phyloP scores from a whole-genome alignment of 805 yeast genomes.

The Candida rishiriensis region DNA sequence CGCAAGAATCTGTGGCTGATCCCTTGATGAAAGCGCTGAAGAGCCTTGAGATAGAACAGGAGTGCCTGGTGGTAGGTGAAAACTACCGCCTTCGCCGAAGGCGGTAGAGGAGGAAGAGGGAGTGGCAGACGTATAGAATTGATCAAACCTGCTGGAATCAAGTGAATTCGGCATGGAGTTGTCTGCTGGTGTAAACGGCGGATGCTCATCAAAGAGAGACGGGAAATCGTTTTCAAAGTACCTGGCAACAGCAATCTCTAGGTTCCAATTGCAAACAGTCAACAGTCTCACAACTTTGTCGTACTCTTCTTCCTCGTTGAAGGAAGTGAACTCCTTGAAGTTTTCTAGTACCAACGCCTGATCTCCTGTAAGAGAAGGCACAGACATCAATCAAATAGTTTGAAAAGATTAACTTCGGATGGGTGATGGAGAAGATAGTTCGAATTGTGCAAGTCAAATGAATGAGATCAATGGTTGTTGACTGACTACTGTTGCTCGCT shows the following conservation, averaged over 20 bases:
- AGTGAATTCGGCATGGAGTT: neutral
- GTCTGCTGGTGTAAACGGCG: neutral
- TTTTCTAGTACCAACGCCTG: conserved; percentile 42
- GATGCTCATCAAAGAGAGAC: conserved; percentile 20
- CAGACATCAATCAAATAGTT: no score
- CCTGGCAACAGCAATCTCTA: conserved; percentile 56
- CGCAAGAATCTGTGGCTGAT: conserved; percentile 14
- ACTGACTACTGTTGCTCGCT: no score
- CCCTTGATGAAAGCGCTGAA: neutral
- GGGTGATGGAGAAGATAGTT: no score
- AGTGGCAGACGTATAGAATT: conserved; percentile 1
- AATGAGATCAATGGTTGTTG: no score
- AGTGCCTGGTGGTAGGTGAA: neutral
- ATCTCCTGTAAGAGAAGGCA: conserved; percentile 20
- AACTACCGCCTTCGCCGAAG: neutral
- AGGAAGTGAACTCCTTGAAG: conserved; percentile 48
- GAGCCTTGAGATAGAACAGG: no score
- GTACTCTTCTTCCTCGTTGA: conserved; percentile 40
- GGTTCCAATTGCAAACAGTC: conserved; percentile 51
- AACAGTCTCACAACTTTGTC: conserved; percentile 44
- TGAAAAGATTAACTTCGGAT: no score
- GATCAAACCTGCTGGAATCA: neutral
- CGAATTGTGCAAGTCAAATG: no score
- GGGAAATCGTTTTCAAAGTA: conserved; percentile 56
- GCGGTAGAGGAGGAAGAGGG: conserved; percentile 5